Evolutionary conservation across 73 alveolate genomes (phyloP).

Genomic region (Strombidium stylifer): DNA sequence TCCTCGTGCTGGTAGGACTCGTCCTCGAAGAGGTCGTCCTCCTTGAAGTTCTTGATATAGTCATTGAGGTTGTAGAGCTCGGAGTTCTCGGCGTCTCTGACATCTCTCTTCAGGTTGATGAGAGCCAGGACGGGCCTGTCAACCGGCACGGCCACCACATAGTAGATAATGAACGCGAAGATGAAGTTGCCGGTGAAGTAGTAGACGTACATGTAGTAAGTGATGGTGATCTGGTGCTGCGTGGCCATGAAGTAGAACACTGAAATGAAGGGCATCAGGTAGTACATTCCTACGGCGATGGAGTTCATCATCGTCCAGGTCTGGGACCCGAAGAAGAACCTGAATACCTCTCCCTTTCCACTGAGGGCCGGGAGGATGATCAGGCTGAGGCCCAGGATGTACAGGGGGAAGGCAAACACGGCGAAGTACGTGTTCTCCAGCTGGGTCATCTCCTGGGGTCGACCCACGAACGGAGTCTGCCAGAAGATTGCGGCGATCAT

Average conservation of each 20-base stretch:
- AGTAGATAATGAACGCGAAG: background rate
- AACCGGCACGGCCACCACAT: background rate
- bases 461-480: background rate
- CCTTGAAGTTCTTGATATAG: slow-evolving; percentile 6
- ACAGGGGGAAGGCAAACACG: slow-evolving; percentile 10
- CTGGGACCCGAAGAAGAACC: slow-evolving; percentile 42
- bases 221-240: slow-evolving; percentile 1
- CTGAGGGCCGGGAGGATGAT: slow-evolving; percentile 33
- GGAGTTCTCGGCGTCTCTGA: background rate
- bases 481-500: slow-evolving; percentile 7
- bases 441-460: too few species aligned
- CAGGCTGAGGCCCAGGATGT: slow-evolving; percentile 23
- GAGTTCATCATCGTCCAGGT: slow-evolving; percentile 26
- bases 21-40: background rate
- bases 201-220: slow-evolving; percentile 26
- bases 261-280: slow-evolving; percentile 10
- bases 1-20: too few species aligned
- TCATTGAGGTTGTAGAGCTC: background rate
- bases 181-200: slow-evolving; percentile 30
- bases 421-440: slow-evolving; percentile 42
- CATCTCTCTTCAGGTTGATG: background rate
- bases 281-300: slow-evolving; percentile 15
- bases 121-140: slow-evolving; percentile 34
- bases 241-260: slow-evolving; percentile 18
- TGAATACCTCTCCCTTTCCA: slow-evolving; percentile 22